phyloP scores from a whole-genome alignment of 2,329 filamentous ascomycete species.

The Grosmannia clavigera region DNA sequence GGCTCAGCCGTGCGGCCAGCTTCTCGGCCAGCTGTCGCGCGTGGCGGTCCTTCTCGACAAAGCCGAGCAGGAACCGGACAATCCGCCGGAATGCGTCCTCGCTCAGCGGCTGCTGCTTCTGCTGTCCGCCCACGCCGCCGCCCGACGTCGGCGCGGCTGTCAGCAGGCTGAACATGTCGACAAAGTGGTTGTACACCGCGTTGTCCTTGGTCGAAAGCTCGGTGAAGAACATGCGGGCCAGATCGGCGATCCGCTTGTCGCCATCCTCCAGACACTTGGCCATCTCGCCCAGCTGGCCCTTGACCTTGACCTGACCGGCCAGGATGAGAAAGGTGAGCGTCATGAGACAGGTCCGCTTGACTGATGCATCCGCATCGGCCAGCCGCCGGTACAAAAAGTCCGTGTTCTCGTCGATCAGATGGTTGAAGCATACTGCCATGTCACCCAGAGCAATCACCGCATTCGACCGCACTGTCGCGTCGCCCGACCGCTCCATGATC shows the following conservation, averaged over 20 bases:
- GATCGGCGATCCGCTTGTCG: conserved; percentile 87
- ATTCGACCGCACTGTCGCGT: conserved; percentile 88
- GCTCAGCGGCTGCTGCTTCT: conserved; percentile 35
- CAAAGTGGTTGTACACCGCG: conserved; percentile 97
- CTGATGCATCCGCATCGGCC: conserved; percentile 75
- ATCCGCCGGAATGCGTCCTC: conserved; percentile 81
- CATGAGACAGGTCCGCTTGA: conserved; percentile 97
- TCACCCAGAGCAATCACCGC: conserved; percentile 94
- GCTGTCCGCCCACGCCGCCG: not conserved
- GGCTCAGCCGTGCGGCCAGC: conserved; percentile 68
- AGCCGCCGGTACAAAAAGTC: conserved; percentile 93
- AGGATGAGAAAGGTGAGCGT: conserved; percentile 95
- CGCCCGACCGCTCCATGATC: conserved; percentile 88
- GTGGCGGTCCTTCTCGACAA: conserved; percentile 99
- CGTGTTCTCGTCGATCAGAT: conserved; percentile 97
- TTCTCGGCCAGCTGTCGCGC: conserved; percentile 90
- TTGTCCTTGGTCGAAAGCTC: conserved; percentile 97
- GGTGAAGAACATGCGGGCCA: conserved; percentile 96
- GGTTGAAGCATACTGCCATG: conserved; percentile 99
- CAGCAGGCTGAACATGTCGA: conserved; percentile 94
- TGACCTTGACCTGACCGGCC: conserved; percentile 97
- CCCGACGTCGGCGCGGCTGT: conserved; percentile 54
- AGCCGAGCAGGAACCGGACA: conserved; percentile 83
- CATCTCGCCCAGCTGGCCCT: conserved; percentile 97
- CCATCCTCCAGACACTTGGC: conserved; percentile 94